Percentiles rank a stretch among this genome's conserved stretches.
Conservation (phyloP, 129 eudicot species). For the Flaveria linearis region DNA sequence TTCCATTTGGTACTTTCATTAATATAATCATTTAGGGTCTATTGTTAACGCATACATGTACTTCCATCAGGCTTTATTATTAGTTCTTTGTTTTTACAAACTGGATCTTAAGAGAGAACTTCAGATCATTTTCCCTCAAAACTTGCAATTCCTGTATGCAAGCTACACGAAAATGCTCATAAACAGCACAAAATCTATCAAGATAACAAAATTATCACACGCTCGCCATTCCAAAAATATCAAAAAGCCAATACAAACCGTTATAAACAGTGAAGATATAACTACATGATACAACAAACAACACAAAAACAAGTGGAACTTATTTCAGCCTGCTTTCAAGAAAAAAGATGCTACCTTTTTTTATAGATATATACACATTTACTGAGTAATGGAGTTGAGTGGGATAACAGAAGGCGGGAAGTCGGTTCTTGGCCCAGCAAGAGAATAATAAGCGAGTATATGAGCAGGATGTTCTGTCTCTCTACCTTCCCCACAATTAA, state of each 20-base stretch:
- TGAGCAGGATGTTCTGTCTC: conserved; percentile 74
- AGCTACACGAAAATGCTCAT: conserved; percentile 4
- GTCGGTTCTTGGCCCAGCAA: conserved; percentile 87
- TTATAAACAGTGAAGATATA: conserved; percentile 32
- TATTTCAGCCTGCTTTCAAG: conserved; percentile 30
- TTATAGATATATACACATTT: conserved; percentile 36
- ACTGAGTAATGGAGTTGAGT: conserved; percentile 36
- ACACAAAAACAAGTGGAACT: conserved; percentile 1
- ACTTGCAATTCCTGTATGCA: not conserved
- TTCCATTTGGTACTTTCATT: too few species aligned
- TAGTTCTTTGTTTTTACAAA: too few species aligned
- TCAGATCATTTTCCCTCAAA: too few species aligned
- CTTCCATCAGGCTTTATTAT: too few species aligned
- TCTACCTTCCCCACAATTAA: conserved; percentile 35
- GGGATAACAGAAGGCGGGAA: conserved; percentile 64
- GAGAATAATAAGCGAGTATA: conserved; percentile 88
- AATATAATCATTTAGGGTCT: too few species aligned
- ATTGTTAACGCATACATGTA: too few species aligned
- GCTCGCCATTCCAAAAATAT: conserved; percentile 26
- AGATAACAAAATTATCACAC: conserved; percentile 25
- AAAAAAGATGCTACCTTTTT: conserved; percentile 17
- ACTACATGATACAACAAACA: conserved; percentile 32
- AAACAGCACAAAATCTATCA: conserved; percentile 25
- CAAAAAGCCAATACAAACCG: conserved; percentile 11
- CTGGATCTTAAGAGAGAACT: too few species aligned